These are phyloP conservation scores for Leccinum sublutescens DNA, from an alignment of 768 basidiomycete species.

Conservation along the genomic window DNA sequence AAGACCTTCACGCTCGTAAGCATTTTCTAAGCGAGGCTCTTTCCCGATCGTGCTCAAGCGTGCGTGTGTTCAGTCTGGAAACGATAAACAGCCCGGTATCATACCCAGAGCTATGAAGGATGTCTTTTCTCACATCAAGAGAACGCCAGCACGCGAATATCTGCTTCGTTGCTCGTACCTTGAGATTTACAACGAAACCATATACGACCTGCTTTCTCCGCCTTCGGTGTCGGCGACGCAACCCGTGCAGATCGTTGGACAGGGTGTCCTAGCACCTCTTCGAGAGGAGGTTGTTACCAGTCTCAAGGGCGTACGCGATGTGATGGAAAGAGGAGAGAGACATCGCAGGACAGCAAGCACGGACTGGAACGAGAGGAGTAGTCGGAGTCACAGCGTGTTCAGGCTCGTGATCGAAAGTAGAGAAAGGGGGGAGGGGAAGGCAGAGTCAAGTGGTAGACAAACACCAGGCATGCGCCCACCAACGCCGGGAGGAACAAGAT, in stretches of 20 bases:
- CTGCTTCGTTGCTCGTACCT: conserved; percentile 95
- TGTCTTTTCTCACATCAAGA: conserved; percentile 80
- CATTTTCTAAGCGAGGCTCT: conserved; percentile 15
- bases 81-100: conserved; percentile 85
- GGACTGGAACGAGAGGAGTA: conserved; percentile 98
- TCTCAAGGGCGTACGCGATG: conserved; percentile 79
- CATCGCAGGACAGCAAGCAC: conserved; percentile 90
- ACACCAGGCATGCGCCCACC: conserved; percentile 54
- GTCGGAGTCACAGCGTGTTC: conserved; percentile 93
- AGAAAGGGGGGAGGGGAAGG: conserved; percentile 56
- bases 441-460: conserved; percentile 39
- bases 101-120: conserved; percentile 93
- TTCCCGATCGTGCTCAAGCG: conserved; percentile 31
- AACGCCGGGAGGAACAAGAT: conserved; percentile 57
- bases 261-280: conserved; percentile 68
- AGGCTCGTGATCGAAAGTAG: conserved; percentile 89
- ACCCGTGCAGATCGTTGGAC: conserved; percentile 74
- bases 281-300: conserved; percentile 94
- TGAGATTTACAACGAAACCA: conserved; percentile 94
- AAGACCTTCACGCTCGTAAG: conserved; percentile 68
- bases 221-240: conserved; percentile 50
- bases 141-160: conserved; percentile 80
- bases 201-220: conserved; percentile 83
- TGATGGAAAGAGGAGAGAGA: conserved; percentile 82
- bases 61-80: conserved; percentile 50